Percentiles rank a stretch among this genome's conserved stretches.
Evolutionary conservation across 1,284 basidiomycete genomes (phyloP).

Genomic region (Ustilago tritici): DNA sequence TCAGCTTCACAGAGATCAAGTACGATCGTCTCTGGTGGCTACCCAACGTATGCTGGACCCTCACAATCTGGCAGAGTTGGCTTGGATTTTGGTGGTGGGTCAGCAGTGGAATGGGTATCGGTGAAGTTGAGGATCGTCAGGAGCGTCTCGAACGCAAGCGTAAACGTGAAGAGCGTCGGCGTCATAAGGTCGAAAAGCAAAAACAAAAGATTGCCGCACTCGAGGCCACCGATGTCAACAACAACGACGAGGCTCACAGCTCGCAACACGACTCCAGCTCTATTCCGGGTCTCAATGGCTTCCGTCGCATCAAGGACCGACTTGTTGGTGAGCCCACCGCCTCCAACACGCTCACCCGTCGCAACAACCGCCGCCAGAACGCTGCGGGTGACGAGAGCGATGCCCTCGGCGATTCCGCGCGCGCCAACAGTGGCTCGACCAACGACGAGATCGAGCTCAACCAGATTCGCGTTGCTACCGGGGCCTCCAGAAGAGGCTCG

Average conservation of each 20-base stretch:
- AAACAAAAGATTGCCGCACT: conserved; percentile 40
- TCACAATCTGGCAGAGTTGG: conserved; percentile 69
- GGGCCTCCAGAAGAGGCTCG: conserved; percentile 7
- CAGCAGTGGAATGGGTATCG: conserved; percentile 69
- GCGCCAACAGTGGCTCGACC: conserved; percentile 11
- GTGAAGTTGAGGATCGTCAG: conserved; percentile 68
- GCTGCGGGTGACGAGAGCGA: conserved; percentile 21
- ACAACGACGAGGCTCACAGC: conserved; percentile 40
- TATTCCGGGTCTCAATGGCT: conserved; percentile 47
- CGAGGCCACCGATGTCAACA: conserved; percentile 21
- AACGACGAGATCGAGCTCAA: conserved; percentile 45
- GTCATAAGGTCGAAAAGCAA: conserved; percentile 52
- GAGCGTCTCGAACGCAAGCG: conserved; percentile 53
- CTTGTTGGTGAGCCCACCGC: conserved; percentile 38
- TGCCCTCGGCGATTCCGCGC: conserved; percentile 1
- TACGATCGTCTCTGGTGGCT: conserved; percentile 69
- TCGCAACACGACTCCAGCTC: conserved; percentile 48
- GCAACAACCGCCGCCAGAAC: conserved; percentile 29
- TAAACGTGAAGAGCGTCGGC: conserved; percentile 52
- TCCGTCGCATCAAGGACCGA: conserved; percentile 48
- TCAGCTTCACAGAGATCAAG: conserved; percentile 67
- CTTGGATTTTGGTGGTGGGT: conserved; percentile 70
- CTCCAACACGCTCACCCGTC: conserved; percentile 34
- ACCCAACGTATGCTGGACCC: conserved; percentile 63
- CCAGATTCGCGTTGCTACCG: conserved; percentile 31